phyloP scores from a whole-genome alignment of 2,329 filamentous ascomycete genomes.

The Xylariales sp. region DNA sequence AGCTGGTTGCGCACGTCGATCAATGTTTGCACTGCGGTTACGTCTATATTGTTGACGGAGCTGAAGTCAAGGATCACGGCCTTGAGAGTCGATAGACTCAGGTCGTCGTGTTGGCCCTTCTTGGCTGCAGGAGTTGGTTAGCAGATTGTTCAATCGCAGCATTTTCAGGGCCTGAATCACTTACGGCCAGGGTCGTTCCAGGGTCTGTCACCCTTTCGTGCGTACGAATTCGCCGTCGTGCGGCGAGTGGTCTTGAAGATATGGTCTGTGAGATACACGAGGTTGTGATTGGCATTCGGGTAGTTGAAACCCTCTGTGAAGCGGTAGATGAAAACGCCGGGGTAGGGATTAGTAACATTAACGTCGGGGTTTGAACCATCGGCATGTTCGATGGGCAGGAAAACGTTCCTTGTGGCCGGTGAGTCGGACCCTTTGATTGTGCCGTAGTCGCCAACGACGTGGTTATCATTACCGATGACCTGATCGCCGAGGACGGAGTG shows the following conservation, averaged over 20 bases:
- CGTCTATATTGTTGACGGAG: slow-evolving; percentile 88
- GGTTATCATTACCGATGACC: slow-evolving; percentile 57
- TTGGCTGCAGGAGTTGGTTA: slow-evolving; percentile 31
- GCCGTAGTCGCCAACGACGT: slow-evolving; percentile 48
- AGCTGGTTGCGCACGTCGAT: slow-evolving; percentile 95
- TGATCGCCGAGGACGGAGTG: slow-evolving; percentile 80
- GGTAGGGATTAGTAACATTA: slow-evolving; percentile 74
- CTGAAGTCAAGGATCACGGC: slow-evolving; percentile 94
- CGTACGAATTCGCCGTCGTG: slow-evolving; percentile 65
- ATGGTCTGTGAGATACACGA: slow-evolving; percentile 69
- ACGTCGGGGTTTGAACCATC: slow-evolving; percentile 88
- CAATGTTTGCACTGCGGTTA: slow-evolving; percentile 85
- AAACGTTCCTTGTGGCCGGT: slow-evolving; percentile 62
- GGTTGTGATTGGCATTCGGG: slow-evolving; percentile 83
- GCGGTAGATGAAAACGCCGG: slow-evolving; percentile 92
- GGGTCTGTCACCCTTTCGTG: slow-evolving; percentile 69
- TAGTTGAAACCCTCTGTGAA: slow-evolving; percentile 96
- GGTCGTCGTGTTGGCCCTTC: slow-evolving; percentile 39
- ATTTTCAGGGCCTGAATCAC: background rate
- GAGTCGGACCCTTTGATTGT: slow-evolving; percentile 40
- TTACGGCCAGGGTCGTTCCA: slow-evolving; percentile 85
- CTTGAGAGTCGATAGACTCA: slow-evolving; percentile 63
- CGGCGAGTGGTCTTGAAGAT: slow-evolving; percentile 70
- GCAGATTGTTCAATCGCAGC: background rate
- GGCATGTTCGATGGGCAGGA: slow-evolving; percentile 79